Evolutionary conservation across 2,329 filamentous ascomycete species (phyloP), one percentile per base, ranked within the genome.

Genomic region (Alternaria infectoria): DNA sequence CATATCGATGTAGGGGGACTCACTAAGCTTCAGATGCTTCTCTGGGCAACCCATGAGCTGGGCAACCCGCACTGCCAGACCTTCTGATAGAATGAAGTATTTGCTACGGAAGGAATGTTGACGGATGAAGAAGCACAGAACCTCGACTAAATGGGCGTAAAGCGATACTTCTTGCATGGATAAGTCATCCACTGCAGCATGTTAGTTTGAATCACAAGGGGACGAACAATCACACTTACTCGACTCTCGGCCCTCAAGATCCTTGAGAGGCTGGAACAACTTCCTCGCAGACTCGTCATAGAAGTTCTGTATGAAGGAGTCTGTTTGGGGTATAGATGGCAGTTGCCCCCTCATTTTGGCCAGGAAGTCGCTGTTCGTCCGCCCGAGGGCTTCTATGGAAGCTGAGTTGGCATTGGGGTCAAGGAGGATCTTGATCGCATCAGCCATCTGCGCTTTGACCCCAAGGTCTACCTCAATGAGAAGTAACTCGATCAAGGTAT

Each of bases 401-500:
- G 85, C 80, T 54, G 86, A 85, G 52, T 86, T 86, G 58, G 88
- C 79, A 80, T 89, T 81, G 77, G 93, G 85, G 69, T 98, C 96
- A 36, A 99, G 86, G 11, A 99, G 85, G 21, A 98, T 91, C 81
- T 97, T 97, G 77, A 99, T 90, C 8, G 95, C 93, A 82, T 99
- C 96, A 4, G 94, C 93, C 74, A 98, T 91, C 79, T 98, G 96
- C 26, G 93, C 93, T 81, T 97, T 97, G 66, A 98, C 93, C 0
- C 96, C 96, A 15, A 98, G 84, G 75, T 99, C 96, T 17, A 92
- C 91, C 81, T 99, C 96, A 2, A 96, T 90, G 50, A 98, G 86
- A 2, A 99, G 86, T 45, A 99, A 85, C 71, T 97, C 95, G 62
- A 98, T 97, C 44, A 99, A 83, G 0, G 93, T 96, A 77, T 98